Base-by-base conservation (phyloP, 2,329 filamentous ascomycete genomes). In the Xylaria sp. region DNA sequence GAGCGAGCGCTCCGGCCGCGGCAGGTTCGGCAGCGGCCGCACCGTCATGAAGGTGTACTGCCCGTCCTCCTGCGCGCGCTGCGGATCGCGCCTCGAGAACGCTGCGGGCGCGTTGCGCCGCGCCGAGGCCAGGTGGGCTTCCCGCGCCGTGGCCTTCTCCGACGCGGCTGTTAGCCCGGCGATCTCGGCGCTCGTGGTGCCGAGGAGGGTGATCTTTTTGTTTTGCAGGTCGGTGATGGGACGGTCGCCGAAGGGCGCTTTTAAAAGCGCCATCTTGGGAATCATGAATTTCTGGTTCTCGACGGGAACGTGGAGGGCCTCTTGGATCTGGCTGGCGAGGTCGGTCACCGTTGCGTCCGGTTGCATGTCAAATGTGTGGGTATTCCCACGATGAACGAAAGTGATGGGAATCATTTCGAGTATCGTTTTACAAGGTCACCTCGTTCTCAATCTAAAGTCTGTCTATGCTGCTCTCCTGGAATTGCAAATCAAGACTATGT, bases 41-140 rank as follows among this genome's bases (percentile, higher is more conserved):
- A 98, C 84, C 0, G 88, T 87, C 70, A 90, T 86, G 81, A 99
- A 99, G 0, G 92, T 97, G 81, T 97, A 97, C 67, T 83, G 84
- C 23, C 84, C 82, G 66, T 90, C 87, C n/a, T 89, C 88, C 77
- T 75, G 76, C 82, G 84, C 69, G 78, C 76, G 64, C 67, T 72
- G 50, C 73, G 78, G 25, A 66, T 52, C 73, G 62, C 70, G 76
- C 69, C 72, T 77, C 25, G 74, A 34, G 28, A 34, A 32, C 2
- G 32, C 30, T 2, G 30, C 13, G 4, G 50, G 32, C 9, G 9
- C 4, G 6, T 36, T 36, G 4, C 30, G 32, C 45, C 73, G 61
- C 70, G 76, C 69, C 71, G 77, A 20, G 74, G 79, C 72, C 39
- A 82, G 79, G 15, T 80, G 80, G 2, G 79, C 80, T 53, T 87